These are phyloP conservation scores for Ceratocystis eucalypticola DNA, from an alignment of 2,329 filamentous ascomycete genomes.

Conservation along the genomic window DNA sequence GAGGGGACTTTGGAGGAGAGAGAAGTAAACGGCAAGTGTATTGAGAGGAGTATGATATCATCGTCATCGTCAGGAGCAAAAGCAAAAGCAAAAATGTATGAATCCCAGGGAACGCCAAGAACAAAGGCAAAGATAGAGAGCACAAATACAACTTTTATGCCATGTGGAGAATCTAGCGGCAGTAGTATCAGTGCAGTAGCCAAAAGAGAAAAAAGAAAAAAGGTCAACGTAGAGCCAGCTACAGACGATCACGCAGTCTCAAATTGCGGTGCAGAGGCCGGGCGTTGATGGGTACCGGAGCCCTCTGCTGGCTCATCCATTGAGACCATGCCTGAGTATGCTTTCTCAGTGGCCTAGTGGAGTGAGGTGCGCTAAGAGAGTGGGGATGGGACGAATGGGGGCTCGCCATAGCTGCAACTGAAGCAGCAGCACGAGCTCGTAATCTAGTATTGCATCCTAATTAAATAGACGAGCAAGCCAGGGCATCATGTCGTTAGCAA, in stretches of 20 bases:
- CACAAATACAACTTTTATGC: background rate
- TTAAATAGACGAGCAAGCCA: background rate
- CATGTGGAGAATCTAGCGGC: background rate
- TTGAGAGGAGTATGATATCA: constrained; percentile 7
- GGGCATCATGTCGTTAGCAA: background rate
- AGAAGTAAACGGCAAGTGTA: background rate
- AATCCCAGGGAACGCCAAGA: background rate
- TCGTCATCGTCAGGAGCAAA: background rate
- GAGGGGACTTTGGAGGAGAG: background rate
- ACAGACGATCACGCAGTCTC: background rate
- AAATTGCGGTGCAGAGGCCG: constrained; percentile 11
- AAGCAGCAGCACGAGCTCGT: constrained; percentile 24
- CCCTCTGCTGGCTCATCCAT: constrained; percentile 20
- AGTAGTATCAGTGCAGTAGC: background rate
- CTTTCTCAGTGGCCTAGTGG: constrained; percentile 4
- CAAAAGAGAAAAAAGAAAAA: constrained; percentile 2
- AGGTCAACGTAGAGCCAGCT: constrained; percentile 1
- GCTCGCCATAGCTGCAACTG: background rate
- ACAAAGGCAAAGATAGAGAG: background rate
- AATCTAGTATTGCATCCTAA: background rate
- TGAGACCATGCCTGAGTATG: constrained; percentile 18
- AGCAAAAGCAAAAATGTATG: constrained; percentile 5
- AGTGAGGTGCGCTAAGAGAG: background rate
- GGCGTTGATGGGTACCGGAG: constrained; percentile 9
- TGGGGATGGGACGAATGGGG: background rate